A percentile compares a stretch with the other conserved stretches of the same genome.
Evolutionary conservation across 805 yeast genomes (phyloP).

Genomic region (Debaryomyces hansenii): DNA sequence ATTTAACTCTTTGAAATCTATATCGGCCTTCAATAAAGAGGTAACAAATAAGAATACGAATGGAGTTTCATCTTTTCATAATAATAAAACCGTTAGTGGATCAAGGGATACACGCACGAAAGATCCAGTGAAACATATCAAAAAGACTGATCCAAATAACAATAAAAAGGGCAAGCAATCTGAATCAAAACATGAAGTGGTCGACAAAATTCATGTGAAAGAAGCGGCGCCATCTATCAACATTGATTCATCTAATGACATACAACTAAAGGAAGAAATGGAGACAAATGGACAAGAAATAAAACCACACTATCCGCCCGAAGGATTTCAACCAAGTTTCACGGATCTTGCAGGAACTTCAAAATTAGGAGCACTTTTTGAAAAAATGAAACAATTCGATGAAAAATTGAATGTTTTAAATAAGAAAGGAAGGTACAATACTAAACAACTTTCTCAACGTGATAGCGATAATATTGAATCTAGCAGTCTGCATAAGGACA

Average conservation of each 20-base stretch:
- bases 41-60: no score
- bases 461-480: not conserved
- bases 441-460: not conserved
- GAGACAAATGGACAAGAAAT: no score
- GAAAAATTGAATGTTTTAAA: slow-evolving; percentile 9
- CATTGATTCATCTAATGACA: no score
- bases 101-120: not conserved
- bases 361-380: slow-evolving; percentile 18
- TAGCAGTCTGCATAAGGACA: not conserved
- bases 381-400: slow-evolving; percentile 23
- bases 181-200: not conserved
- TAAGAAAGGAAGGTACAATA: not conserved
- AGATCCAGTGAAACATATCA: not conserved
- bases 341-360: not conserved
- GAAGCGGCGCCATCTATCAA: not conserved
- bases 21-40: no score
- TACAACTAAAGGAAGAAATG: no score
- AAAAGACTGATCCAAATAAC: not conserved
- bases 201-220: not conserved
- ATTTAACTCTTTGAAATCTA: no score
- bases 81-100: not conserved
- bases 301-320: no score
- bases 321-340: not conserved
- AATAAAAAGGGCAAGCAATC: not conserved
- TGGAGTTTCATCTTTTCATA: not conserved